Percentiles rank a stretch among this genome's conserved stretches.
phyloP scores from a whole-genome alignment of 306 rosid species.

The Cucurbita ficifolia region DNA sequence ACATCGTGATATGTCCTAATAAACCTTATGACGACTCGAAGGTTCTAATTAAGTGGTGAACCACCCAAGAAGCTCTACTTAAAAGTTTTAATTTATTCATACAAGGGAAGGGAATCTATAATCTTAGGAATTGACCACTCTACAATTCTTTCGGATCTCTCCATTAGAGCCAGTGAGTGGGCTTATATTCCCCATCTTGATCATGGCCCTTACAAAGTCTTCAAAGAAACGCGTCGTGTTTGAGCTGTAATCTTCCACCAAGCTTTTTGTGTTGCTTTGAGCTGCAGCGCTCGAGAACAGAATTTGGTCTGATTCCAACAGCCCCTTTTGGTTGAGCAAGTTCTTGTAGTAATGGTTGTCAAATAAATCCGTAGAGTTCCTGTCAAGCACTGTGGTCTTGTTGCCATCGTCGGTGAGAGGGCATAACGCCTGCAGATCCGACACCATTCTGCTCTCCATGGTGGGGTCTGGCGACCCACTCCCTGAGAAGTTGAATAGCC shows the following conservation, averaged over 20 bases:
- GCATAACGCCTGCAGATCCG: conserved; percentile 53
- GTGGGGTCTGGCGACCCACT: conserved; percentile 44
- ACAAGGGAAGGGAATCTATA: too few species aligned
- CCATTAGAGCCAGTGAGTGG: conserved; percentile 57
- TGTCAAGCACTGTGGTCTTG: conserved; percentile 34
- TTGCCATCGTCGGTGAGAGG: conserved; percentile 51
- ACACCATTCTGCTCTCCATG: conserved; percentile 30
- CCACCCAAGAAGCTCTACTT: too few species aligned
- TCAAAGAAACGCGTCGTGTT: conserved; percentile 23
- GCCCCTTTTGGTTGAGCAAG: conserved; percentile 42
- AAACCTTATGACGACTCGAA: too few species aligned
- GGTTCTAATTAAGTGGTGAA: too few species aligned
- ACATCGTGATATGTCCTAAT: too few species aligned
- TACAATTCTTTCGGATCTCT: conserved; percentile 61
- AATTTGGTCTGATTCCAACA: conserved; percentile 66
- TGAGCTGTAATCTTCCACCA: conserved; percentile 41
- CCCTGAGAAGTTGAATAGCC: conserved; percentile 60
- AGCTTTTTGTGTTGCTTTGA: conserved; percentile 26
- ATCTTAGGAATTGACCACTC: conserved; percentile 25
- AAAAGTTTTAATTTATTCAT: too few species aligned
- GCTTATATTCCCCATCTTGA: conserved; percentile 62
- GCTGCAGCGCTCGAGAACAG: conserved; percentile 34
- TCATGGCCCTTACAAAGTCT: conserved; percentile 60
- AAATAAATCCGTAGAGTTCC: conserved; percentile 61
- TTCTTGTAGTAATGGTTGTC: conserved; percentile 74